Percentiles rank a stretch among this genome's conserved stretches.
These are phyloP conservation scores for Przewalskia tangutica DNA, from an alignment of 257 asterid species.

Conservation along the genomic window DNA sequence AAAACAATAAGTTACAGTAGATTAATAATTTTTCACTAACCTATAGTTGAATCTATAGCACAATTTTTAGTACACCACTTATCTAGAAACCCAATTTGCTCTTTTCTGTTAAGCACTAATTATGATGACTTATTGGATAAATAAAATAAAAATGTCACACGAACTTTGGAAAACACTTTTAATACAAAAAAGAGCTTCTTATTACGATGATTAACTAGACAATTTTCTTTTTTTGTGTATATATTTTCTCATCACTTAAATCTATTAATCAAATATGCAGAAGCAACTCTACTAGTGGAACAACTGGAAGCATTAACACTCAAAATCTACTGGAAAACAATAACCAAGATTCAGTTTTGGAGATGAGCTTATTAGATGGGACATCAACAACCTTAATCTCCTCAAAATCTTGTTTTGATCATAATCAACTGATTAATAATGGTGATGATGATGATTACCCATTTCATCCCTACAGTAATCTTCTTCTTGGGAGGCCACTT, in stretches of 20 bases:
- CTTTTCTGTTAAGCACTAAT: background rate
- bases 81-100: background rate
- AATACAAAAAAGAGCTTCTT: too few species aligned
- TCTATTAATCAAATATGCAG: background rate
- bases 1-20: background rate
- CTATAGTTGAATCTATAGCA: background rate
- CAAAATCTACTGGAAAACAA: background rate
- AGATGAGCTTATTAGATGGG: background rate
- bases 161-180: background rate
- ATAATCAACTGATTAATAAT: background rate
- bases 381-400: background rate
- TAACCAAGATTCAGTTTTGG: background rate
- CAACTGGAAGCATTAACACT: background rate
- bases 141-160: background rate
- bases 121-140: background rate
- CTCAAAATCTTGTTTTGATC: background rate
- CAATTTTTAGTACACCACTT: background rate
- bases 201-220: too few species aligned
- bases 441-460: background rate
- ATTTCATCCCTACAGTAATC: constrained; percentile 7
- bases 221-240: background rate
- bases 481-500: background rate
- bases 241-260: background rate
- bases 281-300: background rate
- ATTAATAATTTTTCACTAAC: background rate